Evolutionary conservation across 202 grass and related monocot genomes (phyloP), one percentile per base, ranked within the genome.

Genomic region (Zizania palustris): DNA sequence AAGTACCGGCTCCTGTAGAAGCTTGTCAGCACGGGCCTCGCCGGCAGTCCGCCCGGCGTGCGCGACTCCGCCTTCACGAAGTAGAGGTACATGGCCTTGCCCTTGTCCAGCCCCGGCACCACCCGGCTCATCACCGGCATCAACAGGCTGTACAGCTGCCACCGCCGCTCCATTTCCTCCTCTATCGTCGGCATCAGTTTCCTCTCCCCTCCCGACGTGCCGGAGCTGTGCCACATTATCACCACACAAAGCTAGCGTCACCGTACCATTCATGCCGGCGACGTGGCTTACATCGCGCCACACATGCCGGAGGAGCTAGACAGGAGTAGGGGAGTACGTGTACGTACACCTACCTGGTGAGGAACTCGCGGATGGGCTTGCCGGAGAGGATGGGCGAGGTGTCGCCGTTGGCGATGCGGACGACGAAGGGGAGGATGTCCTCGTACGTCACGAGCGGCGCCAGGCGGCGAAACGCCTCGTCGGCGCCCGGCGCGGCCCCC

Each of bases 61-160:
- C 76, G 78, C 38, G 87, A 76, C 79, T 94, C 91, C 6, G 91
- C 90, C 86, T 94, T 98, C 14, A 94, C 91, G 69, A 98, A 98
- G 67, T 88, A 87, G n/a, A 98, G 88, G 87, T 98, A 98, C 95
- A 98, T 98, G 78, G 82, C 92, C 83, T 87, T 98, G 48, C 95
- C 95, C 84, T 85, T 83, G 89, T 94, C 76, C 2, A 98, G 87
- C 11, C 77, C 89, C 15, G 91, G 85, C 61, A 98, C 80, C 11
- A 69, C 84, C 83, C 66, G 79, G 83, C 75, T 85, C 91, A 98
- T 98, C 20, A 98, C 95, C 72, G 91, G 91, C 95, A 92, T 92
- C 3, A 92, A 89, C 16, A 98, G 63, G 70, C 80, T 73, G 76
- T 98, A 98, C 2, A 98, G 78, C 18, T 45, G 61, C 2, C 85